Evolutionary conservation across 805 yeast genomes (phyloP).

Genomic region (Sugiyamaella lignohabitans): DNA sequence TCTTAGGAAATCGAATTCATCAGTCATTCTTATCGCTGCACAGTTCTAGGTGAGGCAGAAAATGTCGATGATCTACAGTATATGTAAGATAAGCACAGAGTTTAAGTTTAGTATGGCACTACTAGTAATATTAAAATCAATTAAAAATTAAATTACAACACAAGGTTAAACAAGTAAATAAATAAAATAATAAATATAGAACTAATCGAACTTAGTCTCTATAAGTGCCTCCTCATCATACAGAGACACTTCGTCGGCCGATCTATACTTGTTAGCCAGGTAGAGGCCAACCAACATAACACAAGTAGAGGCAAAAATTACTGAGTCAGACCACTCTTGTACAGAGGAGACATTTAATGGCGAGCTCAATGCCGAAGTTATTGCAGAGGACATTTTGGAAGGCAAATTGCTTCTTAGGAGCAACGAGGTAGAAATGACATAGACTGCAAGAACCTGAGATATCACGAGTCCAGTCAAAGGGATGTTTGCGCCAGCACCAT

Average conservation of each 20-base stretch:
- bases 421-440: constrained; percentile 36
- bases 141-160: too few relatives aligned
- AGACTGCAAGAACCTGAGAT: constrained; percentile 34
- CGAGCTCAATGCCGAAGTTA: constrained; percentile 36
- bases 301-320: constrained; percentile 29
- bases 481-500: neutral
- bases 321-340: constrained; percentile 36
- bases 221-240: constrained; percentile 22
- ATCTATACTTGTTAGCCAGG: constrained; percentile 12
- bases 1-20: too few relatives aligned
- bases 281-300: constrained; percentile 26
- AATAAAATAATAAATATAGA: neutral
- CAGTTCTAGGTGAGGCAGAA: too few relatives aligned
- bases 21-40: too few relatives aligned
- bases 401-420: constrained; percentile 37
- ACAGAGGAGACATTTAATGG: constrained; percentile 34
- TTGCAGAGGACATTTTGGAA: constrained; percentile 34
- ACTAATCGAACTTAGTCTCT: constrained; percentile 17
- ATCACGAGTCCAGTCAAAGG: constrained; percentile 24
- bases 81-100: too few relatives aligned
- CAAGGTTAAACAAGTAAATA: neutral
- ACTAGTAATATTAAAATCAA: too few relatives aligned
- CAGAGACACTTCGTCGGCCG: constrained; percentile 8
- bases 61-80: too few relatives aligned
- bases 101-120: too few relatives aligned